phyloP scores from a whole-genome alignment of 176 grass and related monocot species.

The Triticum monococcum region DNA sequence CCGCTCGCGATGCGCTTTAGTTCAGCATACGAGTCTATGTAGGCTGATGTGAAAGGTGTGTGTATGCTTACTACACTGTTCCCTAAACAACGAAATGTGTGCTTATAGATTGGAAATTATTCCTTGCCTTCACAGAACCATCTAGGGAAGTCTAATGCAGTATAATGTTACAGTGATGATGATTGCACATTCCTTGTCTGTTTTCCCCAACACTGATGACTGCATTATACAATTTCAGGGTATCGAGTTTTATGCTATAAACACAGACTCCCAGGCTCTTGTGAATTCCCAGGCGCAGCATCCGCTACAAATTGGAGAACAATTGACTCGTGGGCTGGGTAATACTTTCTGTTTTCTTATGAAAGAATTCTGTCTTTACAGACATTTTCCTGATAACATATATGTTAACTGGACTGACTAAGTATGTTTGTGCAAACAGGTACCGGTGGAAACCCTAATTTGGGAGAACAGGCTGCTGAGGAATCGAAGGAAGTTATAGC shows the following conservation, averaged over 20 bases:
- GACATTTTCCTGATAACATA: not conserved
- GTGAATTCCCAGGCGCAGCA: conserved; percentile 75
- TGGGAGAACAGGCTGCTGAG: conserved; percentile 90
- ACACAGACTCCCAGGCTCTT: conserved; percentile 92
- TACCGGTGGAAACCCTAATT: conserved; percentile 79
- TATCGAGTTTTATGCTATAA: conserved; percentile 89
- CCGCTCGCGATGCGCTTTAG: not conserved
- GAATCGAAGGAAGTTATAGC: conserved; percentile 94
- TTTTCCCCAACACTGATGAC: not conserved
- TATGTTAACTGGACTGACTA: not conserved
- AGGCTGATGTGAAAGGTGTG: not conserved
- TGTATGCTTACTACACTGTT: not conserved
- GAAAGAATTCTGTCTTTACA: not conserved
- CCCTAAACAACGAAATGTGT: not conserved
- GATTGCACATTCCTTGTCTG: not conserved
- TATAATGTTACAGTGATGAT: not conserved
- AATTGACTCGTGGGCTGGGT: conserved; percentile 93
- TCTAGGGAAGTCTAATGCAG: not conserved
- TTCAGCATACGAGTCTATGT: not conserved
- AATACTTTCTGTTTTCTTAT: conserved; percentile 20
- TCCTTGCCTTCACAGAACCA: not conserved
- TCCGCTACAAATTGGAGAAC: conserved; percentile 94
- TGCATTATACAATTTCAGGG: conserved; percentile 62
- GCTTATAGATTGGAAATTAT: not conserved
- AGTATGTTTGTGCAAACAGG: conserved; percentile 36